Evolutionary conservation across 106 monocot genomes (phyloP), one percentile per base, ranked within the genome.

Genomic region (Apostasia shenzhenica): DNA sequence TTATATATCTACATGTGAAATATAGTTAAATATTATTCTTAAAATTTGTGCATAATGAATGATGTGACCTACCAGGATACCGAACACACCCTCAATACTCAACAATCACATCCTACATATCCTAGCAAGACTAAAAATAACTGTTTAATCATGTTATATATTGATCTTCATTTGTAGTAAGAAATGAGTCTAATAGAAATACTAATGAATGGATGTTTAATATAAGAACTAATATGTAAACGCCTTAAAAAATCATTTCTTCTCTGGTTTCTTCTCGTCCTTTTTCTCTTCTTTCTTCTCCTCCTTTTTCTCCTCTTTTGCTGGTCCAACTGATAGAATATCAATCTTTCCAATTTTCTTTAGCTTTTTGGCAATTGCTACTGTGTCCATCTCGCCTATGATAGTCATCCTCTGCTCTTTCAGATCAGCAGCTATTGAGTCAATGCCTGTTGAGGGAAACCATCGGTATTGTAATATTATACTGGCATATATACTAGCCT

Each of bases 271-370:
- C 14, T 47, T 65, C 46, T 65, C 65, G 2, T 65, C 65, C 6
- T 47, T 47, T 48, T 65, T 65, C 48, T 47, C 65, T 0, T 65
- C 65, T 49, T 65, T 65, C 65, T 65, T 89, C 51, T 93, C 86
- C 13, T 84, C 93, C 57, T 95, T 91, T 81, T 95, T 95, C 47
- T 95, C 95, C 75, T 91, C 86, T 70, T 95, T 95, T 13, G 91
- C 88, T 39, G 91, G 85, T 56, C 91, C 95, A 43, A 88, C 95
- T 46, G 88, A 82, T 11, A 95, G 10, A 11, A 91, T 86, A 38
- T 91, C 91, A 58, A 88, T 69, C 59, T 83, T 86, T 46, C 91
- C 91, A 12, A 91, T 48, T 45, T 91, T 95, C 78, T 86, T 95
- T 67, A 95, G 66, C 67, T 95, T 95, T 77, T 88, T 91, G 3